These are phyloP conservation scores for Solanum pimpinellifolium DNA, from an alignment of 257 asterid species.

Conservation along the genomic window DNA sequence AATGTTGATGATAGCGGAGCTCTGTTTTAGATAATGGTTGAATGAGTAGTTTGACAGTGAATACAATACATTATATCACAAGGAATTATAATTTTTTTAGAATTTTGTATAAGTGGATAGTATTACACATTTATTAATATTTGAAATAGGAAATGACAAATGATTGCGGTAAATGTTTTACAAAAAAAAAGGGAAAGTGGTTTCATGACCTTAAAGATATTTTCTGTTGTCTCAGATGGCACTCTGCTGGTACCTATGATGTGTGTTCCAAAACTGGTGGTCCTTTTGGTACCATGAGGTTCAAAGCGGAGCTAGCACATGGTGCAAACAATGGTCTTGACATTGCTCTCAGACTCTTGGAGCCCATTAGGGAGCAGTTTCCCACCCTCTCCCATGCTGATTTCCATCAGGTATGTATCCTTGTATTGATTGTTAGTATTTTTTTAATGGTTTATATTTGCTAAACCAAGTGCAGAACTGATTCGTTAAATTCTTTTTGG, in stretches of 20 bases:
- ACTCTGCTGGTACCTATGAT: slow-evolving; percentile 88
- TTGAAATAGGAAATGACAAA: not conserved
- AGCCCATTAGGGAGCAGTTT: slow-evolving; percentile 65
- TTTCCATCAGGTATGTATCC: slow-evolving; percentile 44
- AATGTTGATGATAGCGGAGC: not conserved
- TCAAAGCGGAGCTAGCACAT: slow-evolving; percentile 56
- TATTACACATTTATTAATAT: not conserved
- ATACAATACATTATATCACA: not conserved
- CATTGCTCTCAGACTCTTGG: slow-evolving; percentile 54
- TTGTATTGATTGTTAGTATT: not conserved
- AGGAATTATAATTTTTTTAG: not conserved
- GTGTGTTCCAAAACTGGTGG: slow-evolving; percentile 61
- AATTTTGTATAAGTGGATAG: not conserved
- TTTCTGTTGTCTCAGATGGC: slow-evolving; percentile 52
- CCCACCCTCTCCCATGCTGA: slow-evolving; percentile 62
- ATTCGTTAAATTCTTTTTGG: not conserved
- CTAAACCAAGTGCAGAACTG: not conserved
- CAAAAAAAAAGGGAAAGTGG: not conserved
- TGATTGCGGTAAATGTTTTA: no score
- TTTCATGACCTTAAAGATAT: not conserved
- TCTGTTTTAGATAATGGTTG: not conserved
- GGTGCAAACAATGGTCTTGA: slow-evolving; percentile 66
- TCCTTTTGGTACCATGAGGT: slow-evolving; percentile 85
- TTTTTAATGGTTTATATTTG: no score
- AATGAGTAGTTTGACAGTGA: no score